Evolutionary conservation across 371 early-diverging fungal species (phyloP), one percentile per base, ranked within the genome.

Genomic region (Smittium culicis): DNA sequence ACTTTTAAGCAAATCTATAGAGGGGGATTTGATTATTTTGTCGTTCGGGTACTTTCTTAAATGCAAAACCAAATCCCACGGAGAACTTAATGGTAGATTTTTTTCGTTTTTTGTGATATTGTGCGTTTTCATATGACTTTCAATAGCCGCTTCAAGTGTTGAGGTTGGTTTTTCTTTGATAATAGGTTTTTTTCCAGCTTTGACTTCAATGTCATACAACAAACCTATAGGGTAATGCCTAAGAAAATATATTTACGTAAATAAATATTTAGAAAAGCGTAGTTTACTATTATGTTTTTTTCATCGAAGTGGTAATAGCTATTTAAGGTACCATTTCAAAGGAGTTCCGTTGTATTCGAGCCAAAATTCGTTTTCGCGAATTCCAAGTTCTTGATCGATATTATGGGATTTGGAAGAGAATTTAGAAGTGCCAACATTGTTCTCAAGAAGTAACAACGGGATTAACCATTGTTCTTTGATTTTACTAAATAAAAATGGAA

Each of bases 141-240:
- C 45, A 11, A 45, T 45, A 45, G 45, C 45, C 20, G 11, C 11
- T 5, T 45, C 45, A 45, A 45, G 45, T 11, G 5, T 45, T 45
- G 45, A 45, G 45, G 45, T 11, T 11, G 45, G 20, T 45, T 45
- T 45, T 20, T 45, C 45, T 45, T 11, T 45, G 20, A 45, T 20
- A 11, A 45, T 45, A 45, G 45, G 45, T 11, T 20, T 45, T 45
- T 45, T 62, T 14, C 62, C 59, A 30, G 27, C 55, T n/a, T n/a
- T n/a, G 11, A 74, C 72, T 5, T 71, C 59, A 71, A 75, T 74
- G 28, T 75, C 75, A 67, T 75, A 75, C 1, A 75, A 60, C 2
- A 75, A 67, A 0, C 75, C 75, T n/a, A 71, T 67, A 14, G 75
- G 75, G 34, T 75, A 75, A 56, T 75, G 75, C 63, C 57, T 57